Base-by-base conservation (phyloP, 139 green algal species). In the Tetraselmis striata region DNA sequence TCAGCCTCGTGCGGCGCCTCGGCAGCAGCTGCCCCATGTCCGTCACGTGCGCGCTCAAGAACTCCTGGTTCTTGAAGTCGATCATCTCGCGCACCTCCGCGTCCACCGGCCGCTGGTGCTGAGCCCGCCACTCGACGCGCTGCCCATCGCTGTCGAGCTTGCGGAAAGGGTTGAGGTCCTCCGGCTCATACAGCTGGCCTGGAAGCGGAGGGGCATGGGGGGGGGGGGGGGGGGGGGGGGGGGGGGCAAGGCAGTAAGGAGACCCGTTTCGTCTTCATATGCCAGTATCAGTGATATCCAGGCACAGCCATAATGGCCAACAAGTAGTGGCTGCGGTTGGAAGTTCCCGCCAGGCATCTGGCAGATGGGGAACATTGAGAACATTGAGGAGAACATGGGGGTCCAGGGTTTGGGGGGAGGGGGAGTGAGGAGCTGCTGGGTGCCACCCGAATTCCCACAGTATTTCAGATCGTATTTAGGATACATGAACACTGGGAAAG, bases 21-120 rank as follows among this genome's bases (percentile, higher is more conserved):
- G 80, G 80, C 29, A 84, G 29, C 25, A 84, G 27, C 80, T 84
- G 80, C 27, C 80, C 80, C 67, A 30, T 75, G 30, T 84, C 80
- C 2, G 80, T 80, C 5, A 84, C 59, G 59, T 76, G 82, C 22
- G 11, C 30, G 23, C 23, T 80, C 31, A 84, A 58, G 18, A 80
- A 80, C 26, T 59, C 75, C 27, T 59, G 29, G 30, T 84, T 29
- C 29, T 45, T 23, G 26, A 74, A 84, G 67, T 82, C 26, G 24
- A 82, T 76, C 2, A 18, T 30, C 23, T 31, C 58, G 30, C 27
- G 23, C 25, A 79, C 58, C 80, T 74, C n/a, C 59, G 80, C 80
- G 29, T 59, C 29, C 59, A 76, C 2, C 5, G 30, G 80, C 30
- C 22, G 23, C 74, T 77, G 11, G 29, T 45, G 18, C 18, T 28